These are phyloP conservation scores for Penicillium daleae DNA, from an alignment of 495 filamentous ascomycete species.

Conservation along the genomic window DNA sequence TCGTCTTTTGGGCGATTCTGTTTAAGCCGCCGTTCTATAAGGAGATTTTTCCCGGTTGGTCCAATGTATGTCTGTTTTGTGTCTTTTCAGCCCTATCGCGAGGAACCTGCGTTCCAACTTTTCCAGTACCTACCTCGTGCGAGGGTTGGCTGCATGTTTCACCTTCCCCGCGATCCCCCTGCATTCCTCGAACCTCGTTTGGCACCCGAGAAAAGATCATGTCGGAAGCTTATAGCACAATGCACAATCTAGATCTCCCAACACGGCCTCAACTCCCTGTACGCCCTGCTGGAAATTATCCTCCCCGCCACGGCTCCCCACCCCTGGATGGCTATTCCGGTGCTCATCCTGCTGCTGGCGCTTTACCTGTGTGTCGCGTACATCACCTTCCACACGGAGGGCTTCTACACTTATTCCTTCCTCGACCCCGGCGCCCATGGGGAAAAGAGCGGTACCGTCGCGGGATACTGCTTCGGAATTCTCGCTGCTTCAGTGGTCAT, in stretches of 20 bases:
- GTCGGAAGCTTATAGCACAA: slow-evolving; percentile 2
- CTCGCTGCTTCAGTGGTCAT: slow-evolving; percentile 63
- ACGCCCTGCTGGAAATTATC: slow-evolving; percentile 72
- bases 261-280: slow-evolving; percentile 73
- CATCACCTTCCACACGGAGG: slow-evolving; percentile 66
- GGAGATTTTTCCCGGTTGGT: slow-evolving; percentile 59
- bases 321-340: slow-evolving; percentile 39
- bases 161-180: slow-evolving; percentile 14
- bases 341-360: slow-evolving; percentile 56
- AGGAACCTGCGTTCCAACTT: background rate
- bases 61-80: slow-evolving; percentile 56
- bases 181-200: slow-evolving; percentile 7
- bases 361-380: slow-evolving; percentile 77
- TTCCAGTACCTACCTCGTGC: background rate
- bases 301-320: slow-evolving; percentile 64
- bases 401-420: slow-evolving; percentile 78
- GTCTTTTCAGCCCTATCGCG: background rate
- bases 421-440: slow-evolving; percentile 58
- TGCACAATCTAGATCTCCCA: slow-evolving; percentile 62
- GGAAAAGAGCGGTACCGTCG: slow-evolving; percentile 47
- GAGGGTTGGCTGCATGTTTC: slow-evolving; percentile 6
- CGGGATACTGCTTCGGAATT: slow-evolving; percentile 60
- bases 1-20: slow-evolving; percentile 57
- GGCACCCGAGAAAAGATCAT: background rate
- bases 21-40: slow-evolving; percentile 58